Conservation (phyloP, 148 eudicot genomes). For the Dianthus caryophyllus region DNA sequence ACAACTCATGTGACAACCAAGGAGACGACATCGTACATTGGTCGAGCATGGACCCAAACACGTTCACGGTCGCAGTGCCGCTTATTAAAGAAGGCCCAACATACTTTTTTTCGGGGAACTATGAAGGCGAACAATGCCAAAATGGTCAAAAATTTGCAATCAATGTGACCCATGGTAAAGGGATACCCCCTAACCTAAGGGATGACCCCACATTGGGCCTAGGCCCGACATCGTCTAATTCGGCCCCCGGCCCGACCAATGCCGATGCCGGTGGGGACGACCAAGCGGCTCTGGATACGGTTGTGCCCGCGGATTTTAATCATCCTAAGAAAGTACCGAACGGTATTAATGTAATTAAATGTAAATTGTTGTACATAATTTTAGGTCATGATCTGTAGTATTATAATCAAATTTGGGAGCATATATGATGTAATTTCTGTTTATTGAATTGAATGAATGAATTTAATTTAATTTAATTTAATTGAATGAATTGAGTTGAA, state of each 20-base stretch:
- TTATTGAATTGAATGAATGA: no score
- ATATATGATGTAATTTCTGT: no score
- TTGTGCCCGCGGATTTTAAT: slow-evolving; percentile 50
- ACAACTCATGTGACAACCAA: slow-evolving; percentile 50
- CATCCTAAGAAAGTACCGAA: slow-evolving; percentile 44
- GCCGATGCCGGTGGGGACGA: slow-evolving; percentile 53
- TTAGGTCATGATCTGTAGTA: no score
- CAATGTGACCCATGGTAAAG: slow-evolving; percentile 69
- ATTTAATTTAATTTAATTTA: no score
- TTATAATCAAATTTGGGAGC: no score
- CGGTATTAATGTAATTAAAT: no score
- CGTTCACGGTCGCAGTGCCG: slow-evolving; percentile 52
- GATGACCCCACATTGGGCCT: slow-evolving; percentile 24
- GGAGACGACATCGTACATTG: slow-evolving; percentile 48
- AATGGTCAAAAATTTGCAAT: slow-evolving; percentile 58
- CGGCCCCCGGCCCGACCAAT: slow-evolving; percentile 42
- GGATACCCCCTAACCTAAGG: slow-evolving; percentile 56
- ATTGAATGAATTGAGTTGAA: no score
- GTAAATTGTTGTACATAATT: no score
- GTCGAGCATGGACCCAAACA: slow-evolving; percentile 55
- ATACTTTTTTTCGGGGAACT: slow-evolving; percentile 81
- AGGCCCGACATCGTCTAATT: slow-evolving; percentile 21
- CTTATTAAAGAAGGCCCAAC: slow-evolving; percentile 54
- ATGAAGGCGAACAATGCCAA: slow-evolving; percentile 82
- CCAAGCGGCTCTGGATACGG: slow-evolving; percentile 47